A percentile compares a stretch with the other conserved stretches of the same genome.
These are phyloP conservation scores for Basidiobolus meristosporus DNA, from an alignment of 371 early-diverging fungal genomes.

Conservation along the genomic window DNA sequence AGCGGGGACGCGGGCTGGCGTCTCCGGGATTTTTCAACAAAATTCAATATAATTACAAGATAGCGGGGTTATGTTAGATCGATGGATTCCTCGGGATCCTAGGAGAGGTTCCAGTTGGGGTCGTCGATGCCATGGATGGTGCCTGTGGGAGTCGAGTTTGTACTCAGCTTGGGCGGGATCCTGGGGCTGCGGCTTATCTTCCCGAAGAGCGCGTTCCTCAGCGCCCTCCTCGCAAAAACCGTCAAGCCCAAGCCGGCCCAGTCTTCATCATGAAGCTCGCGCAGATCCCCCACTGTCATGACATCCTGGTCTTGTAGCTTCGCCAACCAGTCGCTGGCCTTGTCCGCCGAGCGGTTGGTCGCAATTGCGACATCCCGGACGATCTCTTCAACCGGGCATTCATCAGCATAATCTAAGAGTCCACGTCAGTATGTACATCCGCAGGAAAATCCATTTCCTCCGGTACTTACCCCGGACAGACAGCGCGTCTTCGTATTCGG, in stretches of 20 bases:
- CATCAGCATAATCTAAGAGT: constrained; percentile 28
- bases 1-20: no score
- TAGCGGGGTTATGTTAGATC: no score
- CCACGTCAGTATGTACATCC: no score
- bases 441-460: background rate
- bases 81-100: no score
- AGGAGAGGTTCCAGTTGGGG: no score
- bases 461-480: constrained; percentile 2
- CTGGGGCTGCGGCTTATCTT: constrained; percentile 8
- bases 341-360: constrained; percentile 43
- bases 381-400: constrained; percentile 40
- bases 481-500: constrained; percentile 1
- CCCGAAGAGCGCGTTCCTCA: constrained; percentile 59
- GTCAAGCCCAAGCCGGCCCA: constrained; percentile 60
- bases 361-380: constrained; percentile 42
- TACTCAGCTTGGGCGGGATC: background rate
- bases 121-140: constrained; percentile 1
- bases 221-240: constrained; percentile 68
- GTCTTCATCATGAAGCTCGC: constrained; percentile 54
- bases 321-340: constrained; percentile 51
- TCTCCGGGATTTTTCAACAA: no score
- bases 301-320: constrained; percentile 54
- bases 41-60: no score
- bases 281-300: constrained; percentile 61
- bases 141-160: constrained; percentile 1